phyloP scores from a whole-genome alignment of 352 stramenopile species.

The Hyaloperonospora arabidopsidis region DNA sequence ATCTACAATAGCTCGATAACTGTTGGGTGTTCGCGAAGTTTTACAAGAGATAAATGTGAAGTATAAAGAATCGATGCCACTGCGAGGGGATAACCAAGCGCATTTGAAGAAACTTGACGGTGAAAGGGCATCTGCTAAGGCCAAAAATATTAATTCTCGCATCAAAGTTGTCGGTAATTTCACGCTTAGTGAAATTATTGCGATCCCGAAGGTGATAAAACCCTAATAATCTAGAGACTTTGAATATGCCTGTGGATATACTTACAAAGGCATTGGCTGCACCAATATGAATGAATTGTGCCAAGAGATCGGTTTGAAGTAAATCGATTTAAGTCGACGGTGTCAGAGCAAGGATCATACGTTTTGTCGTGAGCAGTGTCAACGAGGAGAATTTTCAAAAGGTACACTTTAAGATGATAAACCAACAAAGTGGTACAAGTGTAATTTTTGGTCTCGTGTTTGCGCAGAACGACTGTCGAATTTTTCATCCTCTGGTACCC shows the following conservation, averaged over 20 bases:
- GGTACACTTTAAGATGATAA: too few relatives aligned
- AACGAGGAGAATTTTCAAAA: neutral
- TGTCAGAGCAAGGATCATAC: neutral
- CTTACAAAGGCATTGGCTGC: neutral
- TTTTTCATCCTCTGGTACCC: too few relatives aligned
- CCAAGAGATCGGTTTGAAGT: neutral
- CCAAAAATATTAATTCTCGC: neutral
- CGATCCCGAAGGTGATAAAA: too few relatives aligned
- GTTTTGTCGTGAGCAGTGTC: neutral
- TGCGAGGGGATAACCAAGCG: neutral
- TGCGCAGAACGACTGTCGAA: too few relatives aligned
- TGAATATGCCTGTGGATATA: too few relatives aligned
- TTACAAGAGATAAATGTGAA: neutral
- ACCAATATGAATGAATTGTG: neutral
- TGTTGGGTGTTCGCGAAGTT: neutral
- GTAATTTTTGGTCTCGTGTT: too few relatives aligned
- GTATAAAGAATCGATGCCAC: neutral
- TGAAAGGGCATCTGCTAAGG: neutral
- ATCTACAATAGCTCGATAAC: neutral
- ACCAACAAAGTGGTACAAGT: too few relatives aligned
- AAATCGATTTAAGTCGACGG: neutral
- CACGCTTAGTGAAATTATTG: too few relatives aligned
- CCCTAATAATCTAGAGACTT: too few relatives aligned
- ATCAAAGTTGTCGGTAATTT: neutral
- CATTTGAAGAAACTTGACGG: neutral